Evolutionary conservation across 306 rosid species (phyloP).

Genomic region (Medicago truncatula): DNA sequence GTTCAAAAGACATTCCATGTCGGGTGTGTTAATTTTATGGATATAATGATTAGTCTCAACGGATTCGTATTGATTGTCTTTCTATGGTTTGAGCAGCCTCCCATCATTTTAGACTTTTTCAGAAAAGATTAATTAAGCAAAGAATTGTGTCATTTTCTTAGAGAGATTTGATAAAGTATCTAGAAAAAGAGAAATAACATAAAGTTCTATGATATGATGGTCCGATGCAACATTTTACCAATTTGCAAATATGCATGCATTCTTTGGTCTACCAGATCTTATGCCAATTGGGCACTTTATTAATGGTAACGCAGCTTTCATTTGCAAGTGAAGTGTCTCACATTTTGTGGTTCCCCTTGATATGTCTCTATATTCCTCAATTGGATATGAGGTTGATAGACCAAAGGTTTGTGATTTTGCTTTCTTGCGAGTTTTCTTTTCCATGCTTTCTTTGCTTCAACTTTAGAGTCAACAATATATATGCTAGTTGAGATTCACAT

Average conservation of each 20-base stretch:
- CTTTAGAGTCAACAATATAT: slow-evolving; percentile 6
- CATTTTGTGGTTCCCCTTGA: not conserved
- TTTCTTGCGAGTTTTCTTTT: not conserved
- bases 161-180: not conserved
- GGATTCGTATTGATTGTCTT: not conserved
- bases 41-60: not conserved
- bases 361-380: not conserved
- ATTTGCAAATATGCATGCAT: not conserved
- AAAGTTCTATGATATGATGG: not conserved
- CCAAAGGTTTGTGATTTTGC: not conserved
- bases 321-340: not conserved
- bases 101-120: not conserved
- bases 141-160: not conserved
- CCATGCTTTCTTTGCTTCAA: not conserved
- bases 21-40: not conserved
- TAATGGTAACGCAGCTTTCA: not conserved
- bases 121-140: not conserved
- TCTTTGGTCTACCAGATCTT: not conserved
- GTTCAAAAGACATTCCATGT: not conserved
- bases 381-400: slow-evolving; percentile 8
- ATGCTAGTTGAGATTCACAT: not conserved
- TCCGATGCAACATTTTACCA: not conserved
- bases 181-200: slow-evolving; percentile 14
- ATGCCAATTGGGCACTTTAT: not conserved
- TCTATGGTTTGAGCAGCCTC: not conserved